Evolutionary conservation across 192 early-diverging fungal species (phyloP).

Genomic region (Podila horticola): DNA sequence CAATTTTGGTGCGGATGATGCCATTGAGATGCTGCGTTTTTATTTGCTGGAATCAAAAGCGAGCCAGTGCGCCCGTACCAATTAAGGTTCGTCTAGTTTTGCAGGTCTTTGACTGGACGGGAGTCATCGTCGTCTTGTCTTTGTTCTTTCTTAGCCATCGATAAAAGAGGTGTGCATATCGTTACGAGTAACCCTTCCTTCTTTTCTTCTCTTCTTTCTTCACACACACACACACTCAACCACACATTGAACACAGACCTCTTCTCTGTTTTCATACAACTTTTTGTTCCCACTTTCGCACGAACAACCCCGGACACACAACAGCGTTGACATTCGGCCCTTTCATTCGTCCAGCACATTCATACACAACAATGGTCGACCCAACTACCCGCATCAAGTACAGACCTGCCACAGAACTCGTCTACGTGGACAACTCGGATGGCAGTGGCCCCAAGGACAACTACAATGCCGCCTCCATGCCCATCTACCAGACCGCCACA

Average conservation of each 20-base stretch:
- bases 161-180: not conserved
- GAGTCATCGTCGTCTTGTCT: not conserved
- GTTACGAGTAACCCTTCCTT: not conserved
- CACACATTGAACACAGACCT: not conserved
- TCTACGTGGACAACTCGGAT: slow-evolving; percentile 76
- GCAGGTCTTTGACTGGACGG: no score
- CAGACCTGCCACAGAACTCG: slow-evolving; percentile 80
- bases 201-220: not conserved
- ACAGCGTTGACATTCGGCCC: not conserved
- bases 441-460: slow-evolving; percentile 71
- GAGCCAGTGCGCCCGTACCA: no score
- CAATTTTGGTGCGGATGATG: no score
- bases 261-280: not conserved
- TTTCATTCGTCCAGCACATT: not conserved
- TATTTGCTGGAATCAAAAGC: no score
- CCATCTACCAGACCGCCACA: slow-evolving; percentile 98
- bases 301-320: not conserved
- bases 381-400: slow-evolving; percentile 60
- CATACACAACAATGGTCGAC: slow-evolving; percentile 25
- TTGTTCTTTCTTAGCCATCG: not conserved
- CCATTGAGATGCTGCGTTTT: no score
- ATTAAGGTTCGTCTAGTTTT: no score
- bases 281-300: not conserved
- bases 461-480: slow-evolving; percentile 91
- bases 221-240: not conserved